Conservation (phyloP, 371 early-diverging fungal genomes). For the Encephalitozoon hellem region DNA sequence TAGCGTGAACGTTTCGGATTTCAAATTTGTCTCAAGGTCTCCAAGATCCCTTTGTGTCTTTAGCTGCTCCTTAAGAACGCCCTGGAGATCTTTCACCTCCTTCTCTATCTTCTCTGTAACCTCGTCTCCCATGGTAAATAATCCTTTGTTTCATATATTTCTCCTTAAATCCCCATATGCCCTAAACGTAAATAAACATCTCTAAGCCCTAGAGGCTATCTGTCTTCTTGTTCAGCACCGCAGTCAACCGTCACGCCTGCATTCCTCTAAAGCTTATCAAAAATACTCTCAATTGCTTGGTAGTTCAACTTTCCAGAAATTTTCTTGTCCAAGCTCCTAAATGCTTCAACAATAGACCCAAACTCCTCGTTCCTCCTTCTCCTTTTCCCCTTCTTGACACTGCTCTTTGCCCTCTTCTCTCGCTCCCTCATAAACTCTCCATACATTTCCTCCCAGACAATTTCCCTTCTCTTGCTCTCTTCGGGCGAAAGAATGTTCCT, state of each 20-base stretch:
- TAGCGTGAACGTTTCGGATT: slow-evolving; percentile 36
- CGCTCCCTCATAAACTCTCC: slow-evolving; percentile 56
- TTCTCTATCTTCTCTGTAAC: slow-evolving; percentile 52
- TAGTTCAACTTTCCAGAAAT: slow-evolving; percentile 60
- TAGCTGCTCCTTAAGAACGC: slow-evolving; percentile 53
- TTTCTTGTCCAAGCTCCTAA: slow-evolving; percentile 52
- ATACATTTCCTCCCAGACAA: slow-evolving; percentile 60
- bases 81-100: slow-evolving; percentile 55
- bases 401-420: slow-evolving; percentile 31
- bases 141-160: background rate
- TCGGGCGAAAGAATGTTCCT: slow-evolving; percentile 46
- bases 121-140: slow-evolving; percentile 32
- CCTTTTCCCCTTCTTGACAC: slow-evolving; percentile 23
- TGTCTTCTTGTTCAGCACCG: no score
- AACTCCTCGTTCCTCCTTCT: slow-evolving; percentile 41
- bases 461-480: slow-evolving; percentile 50
- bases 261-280: slow-evolving; percentile 40
- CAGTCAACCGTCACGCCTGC: background rate
- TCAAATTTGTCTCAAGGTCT: slow-evolving; percentile 39
- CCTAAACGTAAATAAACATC: background rate
- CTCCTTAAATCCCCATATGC: background rate
- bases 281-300: slow-evolving; percentile 54
- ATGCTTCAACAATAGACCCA: slow-evolving; percentile 54
- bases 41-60: slow-evolving; percentile 52
- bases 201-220: background rate